Percentiles rank a stretch among this genome's conserved stretches.
These are phyloP conservation scores for Vigna trinervia DNA, from an alignment of 306 rosid genomes.

Conservation along the genomic window DNA sequence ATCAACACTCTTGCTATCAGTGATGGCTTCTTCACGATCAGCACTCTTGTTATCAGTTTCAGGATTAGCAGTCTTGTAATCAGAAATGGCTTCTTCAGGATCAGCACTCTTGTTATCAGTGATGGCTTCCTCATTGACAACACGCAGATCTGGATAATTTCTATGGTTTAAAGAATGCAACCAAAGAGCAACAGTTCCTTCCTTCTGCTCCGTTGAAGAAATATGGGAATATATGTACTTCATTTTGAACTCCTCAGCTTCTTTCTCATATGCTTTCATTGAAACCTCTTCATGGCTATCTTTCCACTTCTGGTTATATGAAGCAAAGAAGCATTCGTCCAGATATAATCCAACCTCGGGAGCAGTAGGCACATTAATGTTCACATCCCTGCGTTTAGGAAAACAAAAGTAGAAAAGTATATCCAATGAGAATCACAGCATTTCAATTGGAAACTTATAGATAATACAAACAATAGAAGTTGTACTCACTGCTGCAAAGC, in stretches of 20 bases:
- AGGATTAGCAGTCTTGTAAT: not conserved
- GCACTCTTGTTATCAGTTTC: not conserved
- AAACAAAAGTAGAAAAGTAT: not conserved
- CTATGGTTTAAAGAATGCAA: conserved; percentile 92
- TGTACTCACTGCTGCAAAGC: conserved; percentile 81
- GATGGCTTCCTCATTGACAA: conserved; percentile 42
- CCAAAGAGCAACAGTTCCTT: conserved; percentile 89
- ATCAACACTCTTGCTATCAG: not conserved
- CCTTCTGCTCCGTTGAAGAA: conserved; percentile 76
- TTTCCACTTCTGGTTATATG: conserved; percentile 94
- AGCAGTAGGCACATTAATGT: conserved; percentile 89
- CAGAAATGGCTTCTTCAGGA: not conserved
- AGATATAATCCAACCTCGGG: conserved; percentile 96
- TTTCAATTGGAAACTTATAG: conserved; percentile 32
- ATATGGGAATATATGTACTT: conserved; percentile 84
- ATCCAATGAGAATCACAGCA: conserved; percentile 31
- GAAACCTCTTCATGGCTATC: conserved; percentile 89
- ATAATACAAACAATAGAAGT: conserved; percentile 24
- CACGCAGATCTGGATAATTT: conserved; percentile 75
- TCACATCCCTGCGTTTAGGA: conserved; percentile 64
- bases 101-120: conserved; percentile 34
- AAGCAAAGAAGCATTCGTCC: conserved; percentile 86
- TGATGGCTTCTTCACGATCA: not conserved
- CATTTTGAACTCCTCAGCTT: conserved; percentile 84
- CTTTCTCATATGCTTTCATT: conserved; percentile 74